phyloP scores from a whole-genome alignment of 2,329 filamentous ascomycete species.

The Chaetoscypha palmicola region DNA sequence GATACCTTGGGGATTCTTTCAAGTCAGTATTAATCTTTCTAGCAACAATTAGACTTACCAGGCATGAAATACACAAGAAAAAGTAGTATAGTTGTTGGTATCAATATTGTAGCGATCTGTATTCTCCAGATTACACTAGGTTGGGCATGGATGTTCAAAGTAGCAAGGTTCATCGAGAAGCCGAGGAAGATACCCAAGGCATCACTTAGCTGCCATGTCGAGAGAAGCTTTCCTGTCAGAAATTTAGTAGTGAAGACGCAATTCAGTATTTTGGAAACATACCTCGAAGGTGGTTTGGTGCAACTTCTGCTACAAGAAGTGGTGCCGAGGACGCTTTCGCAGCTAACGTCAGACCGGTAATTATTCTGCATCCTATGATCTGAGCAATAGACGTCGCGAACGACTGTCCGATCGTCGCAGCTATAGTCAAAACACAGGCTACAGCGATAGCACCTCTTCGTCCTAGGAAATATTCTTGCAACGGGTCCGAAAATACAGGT shows the following conservation, averaged over 20 bases:
- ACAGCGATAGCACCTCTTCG: not conserved
- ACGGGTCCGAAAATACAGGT: not conserved
- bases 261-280: not conserved
- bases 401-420: not conserved
- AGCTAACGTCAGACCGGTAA: not conserved
- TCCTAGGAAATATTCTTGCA: not conserved
- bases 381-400: not conserved
- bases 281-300: not conserved
- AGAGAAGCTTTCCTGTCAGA: not conserved
- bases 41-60: not conserved
- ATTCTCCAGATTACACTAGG: not conserved
- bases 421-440: not conserved
- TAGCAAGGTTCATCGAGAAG: not conserved
- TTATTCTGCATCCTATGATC: not conserved
- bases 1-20: not conserved
- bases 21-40: not conserved
- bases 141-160: not conserved
- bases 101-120: not conserved
- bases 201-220: slow-evolving; percentile 1
- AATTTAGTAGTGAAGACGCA: not conserved
- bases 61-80: slow-evolving; percentile 2
- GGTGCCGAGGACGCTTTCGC: not conserved
- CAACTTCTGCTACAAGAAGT: not conserved
- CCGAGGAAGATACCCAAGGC: not conserved
- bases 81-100: not conserved